A percentile compares a stretch with the other conserved stretches of the same genome.
Conservation (phyloP, 805 yeast genomes). For the Starmerella bombicola region DNA sequence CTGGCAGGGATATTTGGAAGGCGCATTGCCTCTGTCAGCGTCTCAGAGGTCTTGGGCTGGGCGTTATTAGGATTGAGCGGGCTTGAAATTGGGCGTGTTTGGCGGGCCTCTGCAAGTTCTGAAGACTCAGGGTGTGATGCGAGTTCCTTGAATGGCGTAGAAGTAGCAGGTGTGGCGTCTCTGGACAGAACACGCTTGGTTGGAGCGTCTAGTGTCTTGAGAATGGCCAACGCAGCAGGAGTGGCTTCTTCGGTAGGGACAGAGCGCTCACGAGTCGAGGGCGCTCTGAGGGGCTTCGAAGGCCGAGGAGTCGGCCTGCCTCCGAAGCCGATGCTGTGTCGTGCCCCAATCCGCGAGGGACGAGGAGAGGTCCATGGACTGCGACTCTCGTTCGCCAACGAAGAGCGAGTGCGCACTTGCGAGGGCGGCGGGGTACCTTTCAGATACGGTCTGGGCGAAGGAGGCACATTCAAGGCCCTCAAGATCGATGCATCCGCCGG, state of each 20-base stretch:
- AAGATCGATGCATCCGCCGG: slow-evolving; percentile 1
- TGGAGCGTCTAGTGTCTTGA: slow-evolving; percentile 1
- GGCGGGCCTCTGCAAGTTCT: not conserved
- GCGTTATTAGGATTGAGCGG: not conserved
- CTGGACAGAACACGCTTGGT: not conserved
- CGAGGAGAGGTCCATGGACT: slow-evolving; percentile 13
- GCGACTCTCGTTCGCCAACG: not conserved
- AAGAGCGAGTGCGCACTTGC: slow-evolving; percentile 1
- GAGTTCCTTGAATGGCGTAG: not conserved
- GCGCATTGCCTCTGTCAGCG: too few species aligned
- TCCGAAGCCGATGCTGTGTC: slow-evolving; percentile 6
- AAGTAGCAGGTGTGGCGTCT: not conserved
- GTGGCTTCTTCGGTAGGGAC: not conserved
- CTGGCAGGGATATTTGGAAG: not conserved
- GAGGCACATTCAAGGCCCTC: slow-evolving; percentile 9
- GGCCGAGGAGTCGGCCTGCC: slow-evolving; percentile 2
- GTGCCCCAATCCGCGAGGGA: slow-evolving; percentile 5
- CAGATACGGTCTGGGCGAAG: slow-evolving; percentile 10
- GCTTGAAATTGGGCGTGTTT: not conserved
- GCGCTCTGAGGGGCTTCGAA: not conserved
- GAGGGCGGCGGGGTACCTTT: slow-evolving; percentile 13
- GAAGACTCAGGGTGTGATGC: not conserved
- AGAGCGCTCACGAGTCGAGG: not conserved
- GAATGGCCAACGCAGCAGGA: slow-evolving; percentile 6
- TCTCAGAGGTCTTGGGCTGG: not conserved